Evolutionary conservation across 768 basidiomycete species (phyloP).

Genomic region (Mycena capillaripes): DNA sequence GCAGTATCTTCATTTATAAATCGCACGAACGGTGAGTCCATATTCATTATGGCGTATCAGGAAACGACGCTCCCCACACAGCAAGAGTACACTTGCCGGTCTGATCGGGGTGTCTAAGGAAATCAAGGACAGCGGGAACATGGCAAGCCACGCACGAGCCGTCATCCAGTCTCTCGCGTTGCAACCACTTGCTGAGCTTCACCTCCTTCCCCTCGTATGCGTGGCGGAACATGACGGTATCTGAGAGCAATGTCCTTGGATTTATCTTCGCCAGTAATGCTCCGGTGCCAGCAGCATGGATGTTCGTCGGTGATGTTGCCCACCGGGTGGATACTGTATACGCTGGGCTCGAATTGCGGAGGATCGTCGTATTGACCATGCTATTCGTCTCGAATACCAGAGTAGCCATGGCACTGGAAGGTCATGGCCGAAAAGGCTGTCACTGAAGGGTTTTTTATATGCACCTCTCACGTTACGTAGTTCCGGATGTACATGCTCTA

Average conservation of each 20-base stretch:
- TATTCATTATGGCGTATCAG: neutral
- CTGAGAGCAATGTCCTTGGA: neutral
- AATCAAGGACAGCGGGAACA: neutral
- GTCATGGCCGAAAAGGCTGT: too few relatives aligned
- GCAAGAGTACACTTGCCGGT: neutral
- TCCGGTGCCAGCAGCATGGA: neutral
- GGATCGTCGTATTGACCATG: constrained; percentile 7
- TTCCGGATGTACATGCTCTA: too few relatives aligned
- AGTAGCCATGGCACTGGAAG: neutral
- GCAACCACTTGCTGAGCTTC: neutral
- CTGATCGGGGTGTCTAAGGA: neutral
- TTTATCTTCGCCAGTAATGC: neutral
- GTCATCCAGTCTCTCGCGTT: neutral
- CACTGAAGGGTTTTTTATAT: too few relatives aligned
- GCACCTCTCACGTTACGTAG: too few relatives aligned
- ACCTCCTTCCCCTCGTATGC: neutral
- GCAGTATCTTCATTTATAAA: neutral
- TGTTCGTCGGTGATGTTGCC: neutral
- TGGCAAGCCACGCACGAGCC: constrained; percentile 15
- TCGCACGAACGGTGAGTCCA: neutral
- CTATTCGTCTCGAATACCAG: constrained; percentile 2
- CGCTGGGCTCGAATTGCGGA: neutral
- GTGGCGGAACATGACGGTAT: neutral
- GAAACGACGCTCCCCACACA: neutral
- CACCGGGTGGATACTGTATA: neutral